Evolutionary conservation across 805 yeast genomes (phyloP).

Genomic region (Saccharomycopsis amapae): DNA sequence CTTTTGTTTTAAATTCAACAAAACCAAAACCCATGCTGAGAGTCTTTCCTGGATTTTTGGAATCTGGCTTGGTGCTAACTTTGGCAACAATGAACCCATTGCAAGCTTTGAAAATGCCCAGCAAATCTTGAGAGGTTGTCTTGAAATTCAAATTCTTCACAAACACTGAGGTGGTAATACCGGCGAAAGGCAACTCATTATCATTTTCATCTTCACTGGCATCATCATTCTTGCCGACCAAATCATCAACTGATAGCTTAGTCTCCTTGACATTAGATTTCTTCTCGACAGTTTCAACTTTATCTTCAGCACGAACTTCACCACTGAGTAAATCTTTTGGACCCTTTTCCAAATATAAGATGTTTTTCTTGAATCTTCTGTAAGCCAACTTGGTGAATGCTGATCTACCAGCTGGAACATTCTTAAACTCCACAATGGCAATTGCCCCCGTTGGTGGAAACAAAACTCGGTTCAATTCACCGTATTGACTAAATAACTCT

Average conservation of each 20-base stretch:
- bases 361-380: conserved; percentile 79
- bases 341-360: conserved; percentile 88
- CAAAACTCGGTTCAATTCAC: conserved; percentile 68
- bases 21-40: conserved; percentile 97
- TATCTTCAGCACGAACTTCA: conserved; percentile 29
- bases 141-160: conserved; percentile 87
- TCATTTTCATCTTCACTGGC: conserved; percentile 28
- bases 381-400: conserved; percentile 87
- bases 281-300: conserved; percentile 22
- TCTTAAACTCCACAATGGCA: conserved; percentile 86
- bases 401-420: conserved; percentile 73
- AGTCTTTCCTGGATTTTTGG: conserved; percentile 57
- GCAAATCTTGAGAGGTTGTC: conserved; percentile 54
- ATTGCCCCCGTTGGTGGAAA: conserved; percentile 98
- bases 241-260: conserved; percentile 38
- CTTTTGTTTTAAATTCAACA: conserved; percentile 77
- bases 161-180: conserved; percentile 82
- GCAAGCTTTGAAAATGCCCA: conserved; percentile 56
- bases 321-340: conserved; percentile 56
- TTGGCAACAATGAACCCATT: conserved; percentile 78
- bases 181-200: conserved; percentile 40
- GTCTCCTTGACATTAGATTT: conserved; percentile 32
- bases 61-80: conserved; percentile 83
- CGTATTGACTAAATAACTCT: conserved; percentile 73
- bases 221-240: conserved; percentile 32